These are phyloP conservation scores for Eutrema yunnanense DNA, from an alignment of 345 rosid species.

Conservation along the genomic window DNA sequence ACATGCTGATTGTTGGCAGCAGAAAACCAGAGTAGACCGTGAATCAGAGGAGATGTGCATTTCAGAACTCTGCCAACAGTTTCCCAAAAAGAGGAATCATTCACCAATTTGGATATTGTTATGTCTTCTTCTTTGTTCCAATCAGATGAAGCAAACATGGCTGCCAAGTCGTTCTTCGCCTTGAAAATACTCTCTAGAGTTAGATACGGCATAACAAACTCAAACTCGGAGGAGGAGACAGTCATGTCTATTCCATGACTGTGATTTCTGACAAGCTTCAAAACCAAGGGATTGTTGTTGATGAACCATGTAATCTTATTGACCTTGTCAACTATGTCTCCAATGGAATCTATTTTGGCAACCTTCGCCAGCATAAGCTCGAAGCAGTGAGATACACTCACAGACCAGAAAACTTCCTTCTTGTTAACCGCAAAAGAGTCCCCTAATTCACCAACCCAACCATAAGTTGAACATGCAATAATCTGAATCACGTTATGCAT, in stretches of 20 bases:
- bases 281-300: constrained; percentile 22
- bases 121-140: constrained; percentile 36
- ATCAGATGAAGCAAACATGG: constrained; percentile 36
- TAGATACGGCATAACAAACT: constrained; percentile 34
- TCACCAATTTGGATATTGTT: constrained; percentile 31
- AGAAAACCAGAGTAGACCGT: constrained; percentile 31
- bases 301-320: constrained; percentile 13
- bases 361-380: constrained; percentile 49
- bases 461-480: constrained; percentile 38
- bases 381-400: constrained; percentile 52
- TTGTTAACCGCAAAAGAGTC: constrained; percentile 30
- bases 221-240: constrained; percentile 32
- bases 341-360: constrained; percentile 18
- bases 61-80: constrained; percentile 38
- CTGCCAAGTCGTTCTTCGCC: constrained; percentile 34
- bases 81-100: constrained; percentile 45
- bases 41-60: constrained; percentile 44
- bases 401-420: constrained; percentile 46
- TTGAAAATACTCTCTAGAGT: constrained; percentile 40
- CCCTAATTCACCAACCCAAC: constrained; percentile 48
- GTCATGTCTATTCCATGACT: constrained; percentile 25
- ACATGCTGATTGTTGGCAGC: constrained; percentile 32
- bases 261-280: constrained; percentile 27
- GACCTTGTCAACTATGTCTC: constrained; percentile 21
- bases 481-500: constrained; percentile 48